phyloP scores from a whole-genome alignment of 75 land plant genomes.

The Azolla pinnata region DNA sequence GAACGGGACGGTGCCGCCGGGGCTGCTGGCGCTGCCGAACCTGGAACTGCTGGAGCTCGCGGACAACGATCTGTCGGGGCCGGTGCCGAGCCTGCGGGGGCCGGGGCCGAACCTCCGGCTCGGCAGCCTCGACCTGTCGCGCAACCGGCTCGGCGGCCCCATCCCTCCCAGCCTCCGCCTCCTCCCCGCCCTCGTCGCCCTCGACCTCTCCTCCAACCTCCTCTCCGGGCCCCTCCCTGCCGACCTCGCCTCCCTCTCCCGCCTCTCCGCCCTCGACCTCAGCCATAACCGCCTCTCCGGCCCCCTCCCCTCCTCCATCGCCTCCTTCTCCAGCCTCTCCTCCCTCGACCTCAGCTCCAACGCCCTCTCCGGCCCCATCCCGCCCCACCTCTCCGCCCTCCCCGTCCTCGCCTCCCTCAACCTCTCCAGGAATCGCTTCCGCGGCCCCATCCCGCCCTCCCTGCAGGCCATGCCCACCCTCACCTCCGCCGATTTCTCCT shows the following conservation, averaged over 20 bases:
- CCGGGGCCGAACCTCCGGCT: slow-evolving; percentile 34
- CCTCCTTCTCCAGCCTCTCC: slow-evolving; percentile 30
- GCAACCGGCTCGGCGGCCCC: slow-evolving; percentile 37
- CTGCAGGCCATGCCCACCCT: slow-evolving; percentile 35
- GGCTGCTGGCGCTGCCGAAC: slow-evolving; percentile 43
- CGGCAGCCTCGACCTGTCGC: slow-evolving; percentile 56
- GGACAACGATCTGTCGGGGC: slow-evolving; percentile 37
- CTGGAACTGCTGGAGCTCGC: slow-evolving; percentile 57
- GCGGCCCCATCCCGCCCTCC: slow-evolving; percentile 32
- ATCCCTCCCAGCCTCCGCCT: slow-evolving; percentile 50
- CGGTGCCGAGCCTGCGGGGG: slow-evolving; percentile 37
- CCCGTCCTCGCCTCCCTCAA: slow-evolving; percentile 31
- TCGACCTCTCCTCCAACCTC: slow-evolving; percentile 38
- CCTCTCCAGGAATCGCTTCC: slow-evolving; percentile 30
- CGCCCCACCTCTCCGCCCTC: slow-evolving; percentile 24
- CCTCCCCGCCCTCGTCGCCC: slow-evolving; percentile 43
- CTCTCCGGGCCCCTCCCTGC: slow-evolving; percentile 37
- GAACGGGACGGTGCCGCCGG: slow-evolving; percentile 56
- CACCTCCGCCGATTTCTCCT: slow-evolving; percentile 37
- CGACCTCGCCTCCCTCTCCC: slow-evolving; percentile 15
- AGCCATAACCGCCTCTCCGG: slow-evolving; percentile 31
- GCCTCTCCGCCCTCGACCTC: slow-evolving; percentile 23
- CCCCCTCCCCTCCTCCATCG: slow-evolving; percentile 29
- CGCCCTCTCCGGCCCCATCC: slow-evolving; percentile 38
- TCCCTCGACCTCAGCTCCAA: slow-evolving; percentile 33